Base-by-base conservation (phyloP, 768 basidiomycete genomes). In the Termitomyces eurrhizus region DNA sequence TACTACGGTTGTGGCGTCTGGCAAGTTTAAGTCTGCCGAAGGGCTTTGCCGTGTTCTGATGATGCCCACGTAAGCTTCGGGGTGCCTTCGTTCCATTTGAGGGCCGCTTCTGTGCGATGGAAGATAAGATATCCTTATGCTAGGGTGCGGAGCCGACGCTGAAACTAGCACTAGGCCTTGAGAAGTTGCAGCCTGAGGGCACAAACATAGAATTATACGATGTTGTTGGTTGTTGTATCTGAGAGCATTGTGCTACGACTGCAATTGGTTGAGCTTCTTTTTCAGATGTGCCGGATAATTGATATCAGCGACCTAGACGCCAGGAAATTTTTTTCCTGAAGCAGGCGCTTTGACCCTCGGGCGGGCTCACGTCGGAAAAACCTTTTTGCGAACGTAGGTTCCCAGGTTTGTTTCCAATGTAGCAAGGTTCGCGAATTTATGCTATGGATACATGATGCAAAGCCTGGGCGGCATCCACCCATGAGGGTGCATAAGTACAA, bases 51-150 rank as follows among this genome's bases (percentile, higher is more conserved):
- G 46, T 50, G 32, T 21, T 46, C 45, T 21, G 4, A 11, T n/a
- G 29, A 39, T 37, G 49, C 44, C 45, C 33, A 21, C 16, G 33
- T 41, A 41, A 52, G 26, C 18, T 51, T 52, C 14, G 16, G 46
- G 57, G 57, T 58, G 18, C 18, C 53, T 60, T 60, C 53, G n/a
- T 39, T 60, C 59, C 59, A 60, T 60, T 59, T 42, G 45, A 60
- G 59, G 59, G 59, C 42, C 18, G 52, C 36, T 55, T 60, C 46
- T 50, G 7, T n/a, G 32, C 24, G 12, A 59, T 45, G 58, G 52
- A 59, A 41, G 57, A n/a, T 35, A 3, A 6, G 9, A 5, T 7
- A 13, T 11, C 12, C 49, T 50, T n/a, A 18, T 50, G 32, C 7
- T 33, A 14, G 18, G 29, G n/a, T n/a, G 2, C n/a, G 45, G 56